Percentiles rank a stretch among this genome's conserved stretches.
phyloP scores from a whole-genome alignment of 192 early-diverging fungal species.

The Paraglomus occultum region DNA sequence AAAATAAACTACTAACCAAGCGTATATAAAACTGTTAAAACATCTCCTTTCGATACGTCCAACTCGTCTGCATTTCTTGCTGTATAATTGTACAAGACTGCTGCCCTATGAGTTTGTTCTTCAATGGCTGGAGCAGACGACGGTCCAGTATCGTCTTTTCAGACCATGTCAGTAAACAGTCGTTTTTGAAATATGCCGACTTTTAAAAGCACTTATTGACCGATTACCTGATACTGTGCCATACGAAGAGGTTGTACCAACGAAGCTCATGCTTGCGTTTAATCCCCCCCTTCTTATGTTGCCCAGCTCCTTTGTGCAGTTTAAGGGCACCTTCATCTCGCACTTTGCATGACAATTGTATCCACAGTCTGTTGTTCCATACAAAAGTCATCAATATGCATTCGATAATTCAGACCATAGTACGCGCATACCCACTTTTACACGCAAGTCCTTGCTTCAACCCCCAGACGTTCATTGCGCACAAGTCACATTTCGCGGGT shows the following conservation, averaged over 20 bases:
- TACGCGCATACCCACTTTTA: conserved; percentile 38
- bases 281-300: conserved; percentile 45
- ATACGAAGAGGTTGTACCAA: conserved; percentile 31
- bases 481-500: conserved; percentile 74
- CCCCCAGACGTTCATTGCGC: conserved; percentile 76
- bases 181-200: conserved; percentile 4
- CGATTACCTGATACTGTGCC: conserved; percentile 33
- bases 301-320: conserved; percentile 58
- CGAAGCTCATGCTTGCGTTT: conserved; percentile 21
- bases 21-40: conserved; percentile 50
- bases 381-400: not conserved
- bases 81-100: conserved; percentile 62
- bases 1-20: conserved; percentile 42
- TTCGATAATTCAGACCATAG: not conserved
- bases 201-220: conserved; percentile 29
- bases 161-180: not conserved
- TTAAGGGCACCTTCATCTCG: conserved; percentile 73
- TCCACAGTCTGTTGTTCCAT: conserved; percentile 46
- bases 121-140: not conserved
- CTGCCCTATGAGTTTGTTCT: conserved; percentile 30
- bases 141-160: conserved; percentile 11
- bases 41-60: conserved; percentile 53
- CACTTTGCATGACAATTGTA: conserved; percentile 79
- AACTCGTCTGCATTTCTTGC: conserved; percentile 55
- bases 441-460: conserved; percentile 72